These are phyloP conservation scores for Phaeosphaeria sp. DNA, from an alignment of 2,329 filamentous ascomycete genomes.

Conservation along the genomic window DNA sequence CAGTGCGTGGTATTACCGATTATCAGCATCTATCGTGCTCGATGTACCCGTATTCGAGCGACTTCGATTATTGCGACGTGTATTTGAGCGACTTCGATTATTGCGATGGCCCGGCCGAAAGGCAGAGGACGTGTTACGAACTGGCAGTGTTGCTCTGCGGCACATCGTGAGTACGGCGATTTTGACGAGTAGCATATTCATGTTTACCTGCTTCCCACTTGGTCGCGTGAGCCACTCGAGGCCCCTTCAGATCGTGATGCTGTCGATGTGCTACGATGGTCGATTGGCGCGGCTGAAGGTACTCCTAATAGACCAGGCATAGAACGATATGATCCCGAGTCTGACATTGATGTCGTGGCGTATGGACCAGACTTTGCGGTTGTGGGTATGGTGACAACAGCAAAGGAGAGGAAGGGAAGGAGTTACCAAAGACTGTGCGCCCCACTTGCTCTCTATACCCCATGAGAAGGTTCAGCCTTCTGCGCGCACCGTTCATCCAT, in stretches of 20 bases:
- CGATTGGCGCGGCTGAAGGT: background rate
- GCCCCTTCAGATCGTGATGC: background rate
- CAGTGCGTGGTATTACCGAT: background rate
- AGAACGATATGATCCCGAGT: background rate
- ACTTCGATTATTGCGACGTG: background rate
- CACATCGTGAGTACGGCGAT: background rate
- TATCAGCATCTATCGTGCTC: background rate
- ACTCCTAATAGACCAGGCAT: background rate
- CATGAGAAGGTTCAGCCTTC: background rate
- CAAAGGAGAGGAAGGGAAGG: too few species aligned
- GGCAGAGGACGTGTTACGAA: background rate
- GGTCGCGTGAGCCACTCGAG: background rate
- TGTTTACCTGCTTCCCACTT: background rate
- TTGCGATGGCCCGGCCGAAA: background rate
- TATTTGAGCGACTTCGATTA: background rate
- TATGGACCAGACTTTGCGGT: background rate
- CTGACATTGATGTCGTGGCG: background rate
- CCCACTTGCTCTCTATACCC: background rate
- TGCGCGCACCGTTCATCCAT: background rate
- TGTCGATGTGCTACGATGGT: background rate
- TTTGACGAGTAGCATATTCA: background rate
- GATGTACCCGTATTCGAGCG: background rate
- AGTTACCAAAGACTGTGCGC: background rate
- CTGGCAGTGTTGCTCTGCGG: background rate
- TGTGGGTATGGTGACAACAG: too few species aligned